A percentile compares a stretch with the other conserved stretches of the same genome.
Conservation (phyloP, 306 rosid genomes). For the Herpetospermum pedunculosum region DNA sequence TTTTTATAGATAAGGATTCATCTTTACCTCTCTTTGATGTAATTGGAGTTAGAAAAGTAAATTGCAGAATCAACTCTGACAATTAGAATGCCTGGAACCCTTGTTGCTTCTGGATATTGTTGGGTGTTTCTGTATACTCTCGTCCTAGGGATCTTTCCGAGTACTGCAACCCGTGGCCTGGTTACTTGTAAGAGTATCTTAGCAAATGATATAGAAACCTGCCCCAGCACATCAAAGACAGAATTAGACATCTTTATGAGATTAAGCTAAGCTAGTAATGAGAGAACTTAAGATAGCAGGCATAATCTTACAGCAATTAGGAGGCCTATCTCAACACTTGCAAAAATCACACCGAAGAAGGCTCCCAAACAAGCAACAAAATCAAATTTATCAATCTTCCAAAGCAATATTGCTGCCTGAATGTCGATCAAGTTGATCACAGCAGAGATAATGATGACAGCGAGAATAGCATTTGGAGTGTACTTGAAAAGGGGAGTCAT, state of each 20-base stretch:
- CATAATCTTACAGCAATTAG: constrained; percentile 57
- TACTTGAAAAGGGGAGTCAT: constrained; percentile 84
- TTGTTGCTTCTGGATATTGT: constrained; percentile 82
- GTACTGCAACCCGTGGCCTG: constrained; percentile 78
- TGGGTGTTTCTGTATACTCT: constrained; percentile 72
- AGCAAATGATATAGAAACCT: constrained; percentile 89
- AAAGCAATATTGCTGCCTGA: constrained; percentile 69
- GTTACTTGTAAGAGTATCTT: constrained; percentile 91
- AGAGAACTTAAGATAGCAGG: neutral
- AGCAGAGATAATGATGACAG: constrained; percentile 86
- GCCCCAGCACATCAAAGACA: constrained; percentile 8
- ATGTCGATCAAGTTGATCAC: constrained; percentile 75
- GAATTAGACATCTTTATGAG: neutral
- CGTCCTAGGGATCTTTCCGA: constrained; percentile 82
- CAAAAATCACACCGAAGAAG: constrained; percentile 79
- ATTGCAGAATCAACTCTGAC: constrained; percentile 91
- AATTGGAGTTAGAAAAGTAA: constrained; percentile 89
- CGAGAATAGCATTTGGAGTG: constrained; percentile 85
- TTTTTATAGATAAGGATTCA: constrained; percentile 11
- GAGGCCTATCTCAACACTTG: constrained; percentile 74
- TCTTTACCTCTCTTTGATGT: constrained; percentile 75
- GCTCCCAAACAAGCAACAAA: constrained; percentile 96
- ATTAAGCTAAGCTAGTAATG: neutral
- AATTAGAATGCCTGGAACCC: constrained; percentile 63
- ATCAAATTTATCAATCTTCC: constrained; percentile 91